Evolutionary conservation across 495 filamentous ascomycete species (phyloP).

Genomic region (Hypoxylon fuscum): DNA sequence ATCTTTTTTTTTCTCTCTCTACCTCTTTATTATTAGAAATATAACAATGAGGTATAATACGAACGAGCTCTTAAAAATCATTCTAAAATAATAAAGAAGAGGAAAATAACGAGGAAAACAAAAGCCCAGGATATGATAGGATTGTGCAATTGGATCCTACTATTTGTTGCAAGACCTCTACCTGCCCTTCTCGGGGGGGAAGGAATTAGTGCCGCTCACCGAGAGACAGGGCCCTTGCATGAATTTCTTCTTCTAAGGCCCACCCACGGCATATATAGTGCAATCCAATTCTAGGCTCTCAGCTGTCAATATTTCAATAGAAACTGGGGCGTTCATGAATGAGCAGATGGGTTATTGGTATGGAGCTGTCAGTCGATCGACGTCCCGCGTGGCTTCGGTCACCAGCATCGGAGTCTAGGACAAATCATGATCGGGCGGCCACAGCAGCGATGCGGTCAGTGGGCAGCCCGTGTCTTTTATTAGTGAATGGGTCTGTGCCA

Average conservation of each 20-base stretch:
- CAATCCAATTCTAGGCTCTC: neutral
- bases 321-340: no score
- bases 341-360: no score
- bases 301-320: neutral
- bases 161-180: conserved; percentile 15
- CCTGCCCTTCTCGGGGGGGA: conserved; percentile 26
- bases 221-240: conserved; percentile 8
- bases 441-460: conserved; percentile 3
- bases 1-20: no score
- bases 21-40: no score
- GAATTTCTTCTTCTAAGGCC: no score
- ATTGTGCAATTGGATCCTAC: conserved; percentile 37
- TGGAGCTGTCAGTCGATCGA: conserved; percentile 22
- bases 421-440: neutral
- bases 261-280: neutral
- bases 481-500: neutral
- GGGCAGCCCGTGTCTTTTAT: neutral
- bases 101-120: no score
- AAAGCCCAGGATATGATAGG: conserved; percentile 2
- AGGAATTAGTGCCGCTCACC: conserved; percentile 10
- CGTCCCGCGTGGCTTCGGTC: conserved; percentile 14
- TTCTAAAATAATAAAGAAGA: no score
- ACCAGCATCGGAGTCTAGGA: conserved; percentile 15
- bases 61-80: no score
- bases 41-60: no score